Base-by-base conservation (phyloP, 2,329 filamentous ascomycete species). In the Tolypocladium paradoxum region DNA sequence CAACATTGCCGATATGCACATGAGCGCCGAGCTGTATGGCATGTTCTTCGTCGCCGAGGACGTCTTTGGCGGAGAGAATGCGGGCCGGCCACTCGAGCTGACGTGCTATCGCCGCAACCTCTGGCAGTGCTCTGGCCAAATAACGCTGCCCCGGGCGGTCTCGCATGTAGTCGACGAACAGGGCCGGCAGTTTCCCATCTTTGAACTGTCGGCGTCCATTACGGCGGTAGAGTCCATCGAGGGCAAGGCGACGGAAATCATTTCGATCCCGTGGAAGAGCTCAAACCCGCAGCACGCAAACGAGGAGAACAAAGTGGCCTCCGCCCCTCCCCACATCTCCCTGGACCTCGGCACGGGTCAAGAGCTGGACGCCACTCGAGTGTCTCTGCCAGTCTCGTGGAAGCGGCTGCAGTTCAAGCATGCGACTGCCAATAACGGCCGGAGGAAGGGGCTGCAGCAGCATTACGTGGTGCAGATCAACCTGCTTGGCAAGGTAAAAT, bases 201-300 rank as follows among this genome's bases (percentile, higher is more conserved):
- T 87, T 46, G 82, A 95, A 56, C 70, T 95, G 57, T 87, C 89
- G 56, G 83, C 93, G 24, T 85, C 86, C 36, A 90, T 97, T 51
- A 87, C 87, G 1, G 91, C 90, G 2, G 82, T 87, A 4, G 92
- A 97, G 69, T 95, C 90, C 6, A 95, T 96, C 49, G 92, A 97
- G 66, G 88, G 89, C 49, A 95, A 95, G 64, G 64, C 83, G 0
- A 92, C 95, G 6, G 95, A 96, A 70, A 95, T 97, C 56, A 96
- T 97, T 55, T 93, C 87, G 0, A 93, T 97, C 48, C 92, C 92
- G 0, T 96, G 92, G 91, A 96, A 96, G 73, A 95, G 75, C 79
- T 64, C 85, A 73, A 63, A 84, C 71, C 61, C 84, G 65, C 68
- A 79, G 62, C 43, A 33, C 4, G 64, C 73, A 2, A 67, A 68